phyloP scores from a whole-genome alignment of 306 rosid genomes.

The Urtica urens region DNA sequence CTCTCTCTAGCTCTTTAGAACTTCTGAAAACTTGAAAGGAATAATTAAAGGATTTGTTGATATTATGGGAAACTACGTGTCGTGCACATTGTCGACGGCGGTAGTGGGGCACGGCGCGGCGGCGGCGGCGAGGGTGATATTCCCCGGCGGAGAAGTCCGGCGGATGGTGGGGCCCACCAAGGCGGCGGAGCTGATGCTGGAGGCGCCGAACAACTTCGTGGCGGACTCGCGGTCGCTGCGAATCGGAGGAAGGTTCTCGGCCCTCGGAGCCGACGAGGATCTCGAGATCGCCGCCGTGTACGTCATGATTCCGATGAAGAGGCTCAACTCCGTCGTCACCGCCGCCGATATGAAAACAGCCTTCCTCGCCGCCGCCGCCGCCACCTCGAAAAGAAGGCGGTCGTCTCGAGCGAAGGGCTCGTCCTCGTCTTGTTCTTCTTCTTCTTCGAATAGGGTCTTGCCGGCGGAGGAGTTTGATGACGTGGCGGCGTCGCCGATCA shows the following conservation, averaged over 20 bases:
- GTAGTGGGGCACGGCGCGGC: slow-evolving; percentile 8
- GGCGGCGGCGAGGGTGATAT: slow-evolving; percentile 37
- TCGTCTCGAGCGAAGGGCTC: neutral
- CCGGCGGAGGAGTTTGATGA: slow-evolving; percentile 14
- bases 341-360: slow-evolving; percentile 52
- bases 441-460: slow-evolving; percentile 22
- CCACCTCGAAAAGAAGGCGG: slow-evolving; percentile 12
- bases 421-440: neutral
- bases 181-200: slow-evolving; percentile 84
- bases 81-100: slow-evolving; percentile 41
- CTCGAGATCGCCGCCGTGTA: slow-evolving; percentile 45
- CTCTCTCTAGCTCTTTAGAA: slow-evolving; percentile 1
- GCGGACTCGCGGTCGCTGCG: slow-evolving; percentile 40
- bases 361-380: slow-evolving; percentile 35
- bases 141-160: slow-evolving; percentile 52
- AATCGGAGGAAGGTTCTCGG: slow-evolving; percentile 42
- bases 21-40: neutral
- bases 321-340: slow-evolving; percentile 44
- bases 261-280: slow-evolving; percentile 68
- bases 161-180: slow-evolving; percentile 21
- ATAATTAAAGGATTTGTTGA: too few relatives aligned
- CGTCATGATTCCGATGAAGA: slow-evolving; percentile 69
- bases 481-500: slow-evolving; percentile 5
- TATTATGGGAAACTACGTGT: slow-evolving; percentile 66
- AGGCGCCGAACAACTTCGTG: slow-evolving; percentile 57